Evolutionary conservation across 805 yeast genomes (phyloP).

Genomic region (Phaffomyces thermotolerans): DNA sequence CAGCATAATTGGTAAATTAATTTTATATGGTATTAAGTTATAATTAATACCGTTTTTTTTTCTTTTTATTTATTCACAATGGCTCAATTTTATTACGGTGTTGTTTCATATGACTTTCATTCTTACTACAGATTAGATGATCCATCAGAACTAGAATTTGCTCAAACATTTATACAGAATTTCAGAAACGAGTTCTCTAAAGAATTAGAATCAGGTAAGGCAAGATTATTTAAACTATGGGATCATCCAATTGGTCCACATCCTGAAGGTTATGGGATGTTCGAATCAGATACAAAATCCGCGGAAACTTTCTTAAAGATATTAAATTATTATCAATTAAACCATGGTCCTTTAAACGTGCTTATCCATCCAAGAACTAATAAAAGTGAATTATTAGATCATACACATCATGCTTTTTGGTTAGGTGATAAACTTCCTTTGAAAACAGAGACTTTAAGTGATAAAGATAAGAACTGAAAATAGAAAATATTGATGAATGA

Average conservation of each 20-base stretch:
- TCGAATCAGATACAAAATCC: slow-evolving; percentile 45
- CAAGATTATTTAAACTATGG: slow-evolving; percentile 39
- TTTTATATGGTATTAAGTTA: too few relatives aligned
- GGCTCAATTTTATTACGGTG: slow-evolving; percentile 18
- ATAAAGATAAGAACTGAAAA: background rate
- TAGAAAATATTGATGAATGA: background rate
- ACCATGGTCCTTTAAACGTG: slow-evolving; percentile 46
- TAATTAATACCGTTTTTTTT: too few relatives aligned
- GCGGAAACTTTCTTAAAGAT: slow-evolving; percentile 38
- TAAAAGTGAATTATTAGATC: slow-evolving; percentile 35
- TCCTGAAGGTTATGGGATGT: slow-evolving; percentile 42
- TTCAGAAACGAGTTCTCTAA: slow-evolving; percentile 34
- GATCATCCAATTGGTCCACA: slow-evolving; percentile 51
- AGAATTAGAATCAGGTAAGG: slow-evolving; percentile 32
- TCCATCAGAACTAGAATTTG: slow-evolving; percentile 26
- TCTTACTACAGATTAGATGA: slow-evolving; percentile 36
- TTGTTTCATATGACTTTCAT: slow-evolving; percentile 46
- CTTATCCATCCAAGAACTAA: slow-evolving; percentile 47
- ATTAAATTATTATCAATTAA: slow-evolving; percentile 44
- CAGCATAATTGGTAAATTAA: too few relatives aligned
- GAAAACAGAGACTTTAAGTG: slow-evolving; percentile 7
- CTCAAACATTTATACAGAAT: slow-evolving; percentile 32
- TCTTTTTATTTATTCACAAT: background rate
- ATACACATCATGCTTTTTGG: slow-evolving; percentile 52
- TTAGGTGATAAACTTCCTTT: slow-evolving; percentile 37